These are phyloP conservation scores for Eimeria zaria DNA, from an alignment of 169 alveolate species.

Conservation along the genomic window DNA sequence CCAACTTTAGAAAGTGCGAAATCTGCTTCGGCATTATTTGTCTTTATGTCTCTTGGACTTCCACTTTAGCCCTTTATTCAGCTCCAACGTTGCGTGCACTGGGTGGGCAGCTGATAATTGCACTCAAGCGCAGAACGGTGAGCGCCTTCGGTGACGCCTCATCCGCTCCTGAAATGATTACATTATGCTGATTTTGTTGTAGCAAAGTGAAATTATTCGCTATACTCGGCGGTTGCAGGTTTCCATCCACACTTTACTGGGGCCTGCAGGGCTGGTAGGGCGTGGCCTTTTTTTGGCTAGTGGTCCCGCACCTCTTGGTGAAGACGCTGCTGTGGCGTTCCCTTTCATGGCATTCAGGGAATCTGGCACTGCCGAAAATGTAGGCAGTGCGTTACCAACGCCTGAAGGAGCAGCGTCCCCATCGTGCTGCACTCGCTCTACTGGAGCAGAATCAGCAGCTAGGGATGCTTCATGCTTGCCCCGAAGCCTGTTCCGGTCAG, in stretches of 20 bases:
- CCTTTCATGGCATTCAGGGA: neutral
- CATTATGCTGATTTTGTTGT: neutral
- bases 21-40: neutral
- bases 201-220: neutral
- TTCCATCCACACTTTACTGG: neutral
- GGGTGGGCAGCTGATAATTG: neutral
- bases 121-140: neutral
- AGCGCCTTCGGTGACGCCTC: neutral
- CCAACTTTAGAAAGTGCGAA: neutral
- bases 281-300: neutral
- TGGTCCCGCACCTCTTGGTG: neutral
- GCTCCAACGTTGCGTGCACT: neutral
- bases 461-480: neutral
- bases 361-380: neutral
- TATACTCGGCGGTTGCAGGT: neutral
- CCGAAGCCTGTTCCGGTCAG: conserved; percentile 3
- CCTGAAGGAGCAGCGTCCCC: neutral
- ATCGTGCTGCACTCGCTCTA: neutral
- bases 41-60: neutral
- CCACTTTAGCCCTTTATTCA: neutral
- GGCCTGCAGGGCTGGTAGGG: neutral
- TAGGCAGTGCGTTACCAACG: neutral
- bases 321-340: neutral
- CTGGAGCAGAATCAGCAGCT: neutral
- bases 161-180: neutral